These are phyloP conservation scores for Alternaria sp. DNA, from an alignment of 2,329 filamentous ascomycete genomes.

Conservation along the genomic window DNA sequence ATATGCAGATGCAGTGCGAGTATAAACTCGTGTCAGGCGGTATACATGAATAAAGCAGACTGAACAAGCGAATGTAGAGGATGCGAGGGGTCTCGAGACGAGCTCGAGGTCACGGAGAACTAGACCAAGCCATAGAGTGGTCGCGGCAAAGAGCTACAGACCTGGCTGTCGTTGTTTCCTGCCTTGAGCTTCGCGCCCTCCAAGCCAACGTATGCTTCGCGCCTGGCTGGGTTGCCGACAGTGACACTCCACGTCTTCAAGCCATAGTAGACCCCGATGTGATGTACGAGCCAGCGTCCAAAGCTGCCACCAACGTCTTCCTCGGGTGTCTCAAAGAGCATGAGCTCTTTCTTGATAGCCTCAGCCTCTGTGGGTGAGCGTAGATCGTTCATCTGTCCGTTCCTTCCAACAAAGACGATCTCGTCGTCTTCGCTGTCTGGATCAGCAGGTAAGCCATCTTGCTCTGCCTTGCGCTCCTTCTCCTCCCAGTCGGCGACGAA, in stretches of 20 bases:
- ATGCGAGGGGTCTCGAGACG: neutral
- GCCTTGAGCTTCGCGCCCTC: slow-evolving; percentile 57
- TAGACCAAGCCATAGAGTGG: slow-evolving; percentile 50
- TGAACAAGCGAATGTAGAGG: neutral
- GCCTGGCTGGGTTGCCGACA: slow-evolving; percentile 72
- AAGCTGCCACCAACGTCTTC: slow-evolving; percentile 82
- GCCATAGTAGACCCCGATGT: slow-evolving; percentile 91
- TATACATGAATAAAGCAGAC: neutral
- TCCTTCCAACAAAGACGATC: slow-evolving; percentile 85
- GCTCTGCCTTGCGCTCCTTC: slow-evolving; percentile 59
- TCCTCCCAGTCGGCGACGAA: slow-evolving; percentile 75
- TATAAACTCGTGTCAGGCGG: neutral
- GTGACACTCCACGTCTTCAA: slow-evolving; percentile 84
- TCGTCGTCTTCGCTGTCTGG: slow-evolving; percentile 77
- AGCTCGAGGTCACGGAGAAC: neutral
- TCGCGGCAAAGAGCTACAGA: slow-evolving; percentile 42
- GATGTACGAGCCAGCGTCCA: slow-evolving; percentile 92
- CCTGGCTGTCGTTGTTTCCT: slow-evolving; percentile 16
- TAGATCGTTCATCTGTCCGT: slow-evolving; percentile 70
- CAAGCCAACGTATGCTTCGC: slow-evolving; percentile 85
- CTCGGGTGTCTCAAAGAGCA: slow-evolving; percentile 83
- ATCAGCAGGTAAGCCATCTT: slow-evolving; percentile 55
- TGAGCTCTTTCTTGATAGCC: slow-evolving; percentile 67
- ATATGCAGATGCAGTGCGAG: neutral
- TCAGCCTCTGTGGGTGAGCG: slow-evolving; percentile 59